A percentile compares a stretch with the other conserved stretches of the same genome.
These are phyloP conservation scores for Suhomyces xylopsoci DNA, from an alignment of 805 yeast genomes.

Conservation along the genomic window DNA sequence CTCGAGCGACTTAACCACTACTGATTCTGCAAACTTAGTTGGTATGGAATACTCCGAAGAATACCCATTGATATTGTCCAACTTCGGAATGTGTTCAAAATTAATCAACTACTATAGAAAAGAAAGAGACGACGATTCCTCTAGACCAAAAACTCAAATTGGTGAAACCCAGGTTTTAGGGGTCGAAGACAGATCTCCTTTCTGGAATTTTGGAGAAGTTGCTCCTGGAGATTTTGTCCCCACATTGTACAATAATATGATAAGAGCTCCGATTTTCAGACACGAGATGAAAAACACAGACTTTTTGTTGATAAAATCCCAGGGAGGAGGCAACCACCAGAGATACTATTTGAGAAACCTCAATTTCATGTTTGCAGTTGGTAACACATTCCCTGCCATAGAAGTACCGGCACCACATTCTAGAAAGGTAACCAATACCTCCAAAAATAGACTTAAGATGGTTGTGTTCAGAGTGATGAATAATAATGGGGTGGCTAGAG, in stretches of 20 bases:
- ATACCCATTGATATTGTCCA: slow-evolving; percentile 74
- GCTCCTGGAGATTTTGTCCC: slow-evolving; percentile 94
- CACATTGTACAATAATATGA: slow-evolving; percentile 85
- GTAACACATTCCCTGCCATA: slow-evolving; percentile 88
- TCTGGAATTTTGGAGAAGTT: slow-evolving; percentile 97
- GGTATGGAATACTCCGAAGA: slow-evolving; percentile 91
- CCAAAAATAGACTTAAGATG: slow-evolving; percentile 89
- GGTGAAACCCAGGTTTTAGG: slow-evolving; percentile 97
- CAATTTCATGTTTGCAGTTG: slow-evolving; percentile 77
- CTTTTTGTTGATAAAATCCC: slow-evolving; percentile 73
- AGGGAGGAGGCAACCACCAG: slow-evolving; percentile 74
- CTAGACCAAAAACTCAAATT: slow-evolving; percentile 80
- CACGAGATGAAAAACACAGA: slow-evolving; percentile 81
- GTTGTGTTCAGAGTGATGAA: slow-evolving; percentile 85
- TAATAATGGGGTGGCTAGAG: slow-evolving; percentile 65
- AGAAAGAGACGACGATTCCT: slow-evolving; percentile 70
- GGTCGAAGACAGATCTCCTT: slow-evolving; percentile 94
- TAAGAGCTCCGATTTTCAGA: slow-evolving; percentile 88
- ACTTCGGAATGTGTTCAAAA: slow-evolving; percentile 95
- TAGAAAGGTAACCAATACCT: slow-evolving; percentile 88
- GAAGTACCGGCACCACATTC: slow-evolving; percentile 98
- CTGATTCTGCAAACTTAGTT: slow-evolving; percentile 77
- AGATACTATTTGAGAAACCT: slow-evolving; percentile 67
- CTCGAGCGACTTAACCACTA: slow-evolving; percentile 73
- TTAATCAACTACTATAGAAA: slow-evolving; percentile 91